Percentiles rank a stretch among this genome's conserved stretches.
phyloP scores from a whole-genome alignment of 2,329 filamentous ascomycete genomes.

The Knoxdaviesia capensis region DNA sequence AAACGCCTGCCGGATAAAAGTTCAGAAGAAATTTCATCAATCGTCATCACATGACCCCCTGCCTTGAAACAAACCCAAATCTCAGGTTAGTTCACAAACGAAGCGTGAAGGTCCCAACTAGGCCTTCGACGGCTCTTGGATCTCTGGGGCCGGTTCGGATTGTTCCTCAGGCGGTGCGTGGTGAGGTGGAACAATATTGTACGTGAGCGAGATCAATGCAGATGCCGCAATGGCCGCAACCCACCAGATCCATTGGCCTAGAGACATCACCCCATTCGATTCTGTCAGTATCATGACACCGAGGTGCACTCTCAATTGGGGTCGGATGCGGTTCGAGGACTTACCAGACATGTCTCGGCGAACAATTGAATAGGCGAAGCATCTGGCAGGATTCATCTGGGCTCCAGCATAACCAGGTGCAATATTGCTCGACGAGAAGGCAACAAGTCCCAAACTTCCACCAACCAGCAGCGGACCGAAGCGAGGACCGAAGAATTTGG shows the following conservation, averaged over 20 bases:
- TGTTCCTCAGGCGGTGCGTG: constrained; percentile 1
- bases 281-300: neutral
- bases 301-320: constrained; percentile 2
- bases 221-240: constrained; percentile 12
- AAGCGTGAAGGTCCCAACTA: too few species aligned
- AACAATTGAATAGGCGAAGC: constrained; percentile 21
- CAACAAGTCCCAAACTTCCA: constrained; percentile 14
- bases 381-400: constrained; percentile 22
- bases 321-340: constrained; percentile 1
- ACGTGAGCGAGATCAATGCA: constrained; percentile 10
- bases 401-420: constrained; percentile 20
- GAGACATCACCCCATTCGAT: constrained; percentile 5
- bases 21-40: too few species aligned
- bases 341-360: constrained; percentile 9
- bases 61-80: too few species aligned
- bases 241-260: constrained; percentile 17
- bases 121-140: too few species aligned
- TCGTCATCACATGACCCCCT: too few species aligned
- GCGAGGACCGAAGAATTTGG: constrained; percentile 24
- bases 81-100: too few species aligned
- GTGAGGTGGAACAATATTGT: constrained; percentile 13
- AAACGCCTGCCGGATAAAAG: too few species aligned
- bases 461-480: constrained; percentile 27
- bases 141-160: too few species aligned
- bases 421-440: constrained; percentile 16